Percentiles rank a stretch among this genome's conserved stretches.
phyloP scores from a whole-genome alignment of 768 basidiomycete species.

The Mycena rosella region DNA sequence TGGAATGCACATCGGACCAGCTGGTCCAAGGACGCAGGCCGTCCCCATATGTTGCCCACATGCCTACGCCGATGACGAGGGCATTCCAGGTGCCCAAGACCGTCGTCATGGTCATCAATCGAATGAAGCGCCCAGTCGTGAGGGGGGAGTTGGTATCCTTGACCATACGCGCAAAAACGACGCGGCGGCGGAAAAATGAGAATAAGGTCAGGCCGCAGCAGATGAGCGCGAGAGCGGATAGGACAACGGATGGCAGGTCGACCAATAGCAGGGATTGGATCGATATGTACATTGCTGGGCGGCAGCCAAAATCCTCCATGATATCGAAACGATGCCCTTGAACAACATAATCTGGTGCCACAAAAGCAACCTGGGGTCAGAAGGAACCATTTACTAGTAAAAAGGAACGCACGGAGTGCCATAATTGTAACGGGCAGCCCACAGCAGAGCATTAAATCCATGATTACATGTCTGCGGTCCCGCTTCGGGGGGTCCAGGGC shows the following conservation, averaged over 20 bases:
- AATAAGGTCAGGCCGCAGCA: conserved; percentile 7
- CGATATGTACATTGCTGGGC: conserved; percentile 24
- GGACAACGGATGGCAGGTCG: conserved; percentile 6
- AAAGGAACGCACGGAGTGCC: conserved; percentile 66
- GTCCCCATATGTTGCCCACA: conserved; percentile 2
- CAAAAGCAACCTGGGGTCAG: not conserved
- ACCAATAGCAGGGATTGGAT: conserved; percentile 13
- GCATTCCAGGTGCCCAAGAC: conserved; percentile 23
- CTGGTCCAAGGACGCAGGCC: conserved; percentile 20
- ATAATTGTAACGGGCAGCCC: conserved; percentile 69
- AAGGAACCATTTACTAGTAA: not conserved
- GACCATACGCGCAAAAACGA: not conserved
- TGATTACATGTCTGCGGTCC: conserved; percentile 36
- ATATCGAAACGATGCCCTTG: conserved; percentile 77
- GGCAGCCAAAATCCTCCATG: conserved; percentile 67
- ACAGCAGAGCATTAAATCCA: conserved; percentile 65
- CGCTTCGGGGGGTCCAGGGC: conserved; percentile 40
- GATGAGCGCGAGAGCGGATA: conserved; percentile 5
- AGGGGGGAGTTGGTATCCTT: conserved; percentile 2
- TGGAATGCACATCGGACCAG: conserved; percentile 24
- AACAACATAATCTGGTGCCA: conserved; percentile 68
- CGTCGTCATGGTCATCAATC: conserved; percentile 20
- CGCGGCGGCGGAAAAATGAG: conserved; percentile 14
- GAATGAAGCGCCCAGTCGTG: conserved; percentile 11
- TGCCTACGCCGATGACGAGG: conserved; percentile 6